phyloP scores from a whole-genome alignment of 768 basidiomycete genomes.

The Obba rivulosa region DNA sequence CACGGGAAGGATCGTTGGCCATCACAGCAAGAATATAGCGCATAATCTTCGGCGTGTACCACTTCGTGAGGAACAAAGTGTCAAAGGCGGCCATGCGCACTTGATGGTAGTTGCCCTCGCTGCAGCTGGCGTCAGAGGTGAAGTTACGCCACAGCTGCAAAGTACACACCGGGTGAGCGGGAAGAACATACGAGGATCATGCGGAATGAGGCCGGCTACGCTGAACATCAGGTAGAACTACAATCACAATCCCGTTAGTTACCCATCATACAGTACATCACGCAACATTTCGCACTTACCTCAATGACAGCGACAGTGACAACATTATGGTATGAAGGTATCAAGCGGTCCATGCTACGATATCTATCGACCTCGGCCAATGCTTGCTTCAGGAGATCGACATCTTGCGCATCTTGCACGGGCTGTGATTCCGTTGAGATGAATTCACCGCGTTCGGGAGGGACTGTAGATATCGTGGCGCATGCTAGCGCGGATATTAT shows the following conservation, averaged over 20 bases:
- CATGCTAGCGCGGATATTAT: conserved; percentile 80
- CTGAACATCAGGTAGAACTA: conserved; percentile 81
- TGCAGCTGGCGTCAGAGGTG: conserved; percentile 26
- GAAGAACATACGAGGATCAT: conserved; percentile 74
- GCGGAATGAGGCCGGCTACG: conserved; percentile 71
- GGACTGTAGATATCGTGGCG: conserved; percentile 67
- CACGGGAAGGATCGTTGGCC: conserved; percentile 76
- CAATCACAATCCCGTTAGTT: background rate
- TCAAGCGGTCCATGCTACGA: conserved; percentile 90
- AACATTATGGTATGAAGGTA: conserved; percentile 91
- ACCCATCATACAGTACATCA: background rate
- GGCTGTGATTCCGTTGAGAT: conserved; percentile 60
- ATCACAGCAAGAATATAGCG: conserved; percentile 85
- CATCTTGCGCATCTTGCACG: conserved; percentile 65
- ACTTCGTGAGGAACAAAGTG: conserved; percentile 83
- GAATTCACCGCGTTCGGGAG: conserved; percentile 79
- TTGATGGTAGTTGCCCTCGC: conserved; percentile 91
- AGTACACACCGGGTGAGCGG: conserved; percentile 75
- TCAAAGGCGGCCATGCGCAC: conserved; percentile 94
- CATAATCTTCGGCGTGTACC: conserved; percentile 82
- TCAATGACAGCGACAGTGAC: conserved; percentile 89
- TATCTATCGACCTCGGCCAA: conserved; percentile 84
- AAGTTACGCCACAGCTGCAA: background rate
- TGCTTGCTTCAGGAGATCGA: conserved; percentile 66
- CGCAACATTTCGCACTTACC: conserved; percentile 38